Conservation (phyloP, 2,329 filamentous ascomycete genomes). For the Epichloe hybrida region DNA sequence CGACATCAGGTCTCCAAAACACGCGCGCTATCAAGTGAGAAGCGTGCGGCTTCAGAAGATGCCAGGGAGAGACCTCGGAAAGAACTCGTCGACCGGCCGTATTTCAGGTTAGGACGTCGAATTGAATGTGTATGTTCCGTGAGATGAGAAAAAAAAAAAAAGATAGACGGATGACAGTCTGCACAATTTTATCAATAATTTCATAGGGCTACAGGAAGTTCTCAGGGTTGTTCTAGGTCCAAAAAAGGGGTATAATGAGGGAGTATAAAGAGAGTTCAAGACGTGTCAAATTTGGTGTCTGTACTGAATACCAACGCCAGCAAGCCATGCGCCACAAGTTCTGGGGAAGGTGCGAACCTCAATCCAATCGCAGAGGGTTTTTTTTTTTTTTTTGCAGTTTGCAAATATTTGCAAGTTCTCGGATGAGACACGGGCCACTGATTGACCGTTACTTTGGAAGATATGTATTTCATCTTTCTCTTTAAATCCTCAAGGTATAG, state of each 20-base stretch:
- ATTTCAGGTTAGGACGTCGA: neutral
- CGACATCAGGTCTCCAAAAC: slow-evolving; percentile 10
- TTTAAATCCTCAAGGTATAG: neutral
- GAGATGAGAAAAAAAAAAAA: neutral
- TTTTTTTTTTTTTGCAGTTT: neutral
- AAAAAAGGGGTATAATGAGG: no score
- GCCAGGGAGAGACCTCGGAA: neutral
- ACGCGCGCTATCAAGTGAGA: neutral
- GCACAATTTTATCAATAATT: neutral
- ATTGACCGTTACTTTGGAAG: neutral
- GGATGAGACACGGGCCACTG: neutral
- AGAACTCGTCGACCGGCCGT: neutral
- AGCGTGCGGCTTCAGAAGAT: neutral
- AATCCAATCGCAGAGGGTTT: no score
- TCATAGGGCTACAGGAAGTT: neutral
- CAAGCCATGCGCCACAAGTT: neutral
- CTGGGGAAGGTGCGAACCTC: neutral
- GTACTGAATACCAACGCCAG: neutral
- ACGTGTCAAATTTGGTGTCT: neutral
- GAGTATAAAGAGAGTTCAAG: neutral
- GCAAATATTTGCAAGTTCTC: no score
- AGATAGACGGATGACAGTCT: neutral
- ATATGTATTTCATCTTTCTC: neutral
- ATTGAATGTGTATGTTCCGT: neutral
- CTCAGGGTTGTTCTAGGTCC: neutral